A percentile compares a stretch with the other conserved stretches of the same genome.
phyloP scores from a whole-genome alignment of 2,329 filamentous ascomycete species.

The Metarhizium brunneum region DNA sequence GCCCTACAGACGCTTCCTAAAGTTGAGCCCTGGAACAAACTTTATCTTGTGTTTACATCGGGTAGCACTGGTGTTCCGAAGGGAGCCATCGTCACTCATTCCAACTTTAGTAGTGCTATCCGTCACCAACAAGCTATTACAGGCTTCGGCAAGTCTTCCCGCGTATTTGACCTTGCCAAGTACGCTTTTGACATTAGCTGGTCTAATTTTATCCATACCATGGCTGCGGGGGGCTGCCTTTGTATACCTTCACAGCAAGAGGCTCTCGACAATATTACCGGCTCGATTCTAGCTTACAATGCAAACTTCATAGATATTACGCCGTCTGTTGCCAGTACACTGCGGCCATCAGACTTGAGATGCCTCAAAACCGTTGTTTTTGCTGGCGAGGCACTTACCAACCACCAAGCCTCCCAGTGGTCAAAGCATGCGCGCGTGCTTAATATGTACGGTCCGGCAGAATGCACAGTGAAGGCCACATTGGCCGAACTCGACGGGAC shows the following conservation, averaged over 20 bases:
- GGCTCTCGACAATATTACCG: neutral
- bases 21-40: neutral
- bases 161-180: conserved; percentile 33
- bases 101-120: conserved; percentile 7
- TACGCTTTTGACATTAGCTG: conserved; percentile 43
- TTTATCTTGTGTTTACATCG: conserved; percentile 9
- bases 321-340: conserved; percentile 2
- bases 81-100: conserved; percentile 11
- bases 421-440: conserved; percentile 12
- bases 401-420: neutral
- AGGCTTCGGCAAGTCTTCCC: conserved; percentile 8
- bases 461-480: conserved; percentile 6
- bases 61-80: conserved; percentile 11
- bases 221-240: conserved; percentile 36
- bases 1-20: neutral
- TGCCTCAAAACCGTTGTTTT: conserved; percentile 1
- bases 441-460: conserved; percentile 10
- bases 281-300: neutral
- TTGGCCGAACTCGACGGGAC: neutral
- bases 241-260: conserved; percentile 32
- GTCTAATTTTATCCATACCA: conserved; percentile 39
- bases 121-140: conserved; percentile 6
- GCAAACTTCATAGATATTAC: conserved; percentile 4
- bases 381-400: conserved; percentile 3
- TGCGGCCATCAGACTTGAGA: neutral